Evolutionary conservation across 2,329 filamentous ascomycete genomes (phyloP).

Genomic region (Stenocarpella maydis): DNA sequence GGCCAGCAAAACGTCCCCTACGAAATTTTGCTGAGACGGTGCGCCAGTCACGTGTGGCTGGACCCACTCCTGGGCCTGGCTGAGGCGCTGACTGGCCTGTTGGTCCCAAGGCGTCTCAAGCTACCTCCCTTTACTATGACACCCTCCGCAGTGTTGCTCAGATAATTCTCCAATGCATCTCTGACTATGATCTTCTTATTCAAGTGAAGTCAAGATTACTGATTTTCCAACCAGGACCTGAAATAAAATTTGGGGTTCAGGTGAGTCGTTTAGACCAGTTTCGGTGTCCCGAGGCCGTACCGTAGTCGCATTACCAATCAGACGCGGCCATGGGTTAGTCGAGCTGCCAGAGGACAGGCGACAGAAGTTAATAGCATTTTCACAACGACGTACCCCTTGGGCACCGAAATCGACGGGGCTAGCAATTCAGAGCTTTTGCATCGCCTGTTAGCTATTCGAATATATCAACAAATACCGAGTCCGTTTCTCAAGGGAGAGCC

Average conservation of each 20-base stretch:
- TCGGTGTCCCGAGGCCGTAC: too few relatives aligned
- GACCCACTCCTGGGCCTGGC: not conserved
- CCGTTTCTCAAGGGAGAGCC: not conserved
- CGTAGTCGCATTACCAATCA: not conserved
- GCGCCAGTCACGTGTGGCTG: not conserved
- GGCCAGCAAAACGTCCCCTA: not conserved
- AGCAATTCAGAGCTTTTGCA: too few relatives aligned
- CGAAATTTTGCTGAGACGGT: constrained; percentile 13
- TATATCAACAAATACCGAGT: too few relatives aligned
- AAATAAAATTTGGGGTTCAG: too few relatives aligned
- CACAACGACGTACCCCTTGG: not conserved
- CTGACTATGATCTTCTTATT: not conserved
- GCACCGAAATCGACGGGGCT: too few relatives aligned
- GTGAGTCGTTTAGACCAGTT: too few relatives aligned
- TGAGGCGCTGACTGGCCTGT: not conserved
- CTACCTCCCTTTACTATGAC: too few relatives aligned
- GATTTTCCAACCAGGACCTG: not conserved
- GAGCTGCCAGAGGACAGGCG: not conserved
- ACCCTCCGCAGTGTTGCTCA: too few relatives aligned
- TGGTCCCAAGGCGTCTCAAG: not conserved
- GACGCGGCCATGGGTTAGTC: not conserved
- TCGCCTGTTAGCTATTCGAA: not conserved
- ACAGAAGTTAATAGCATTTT: not conserved
- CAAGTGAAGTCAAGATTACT: not conserved
- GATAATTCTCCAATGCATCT: not conserved